These are phyloP conservation scores for Plasmopara halstedii DNA, from an alignment of 352 stramenopile genomes.

Conservation along the genomic window DNA sequence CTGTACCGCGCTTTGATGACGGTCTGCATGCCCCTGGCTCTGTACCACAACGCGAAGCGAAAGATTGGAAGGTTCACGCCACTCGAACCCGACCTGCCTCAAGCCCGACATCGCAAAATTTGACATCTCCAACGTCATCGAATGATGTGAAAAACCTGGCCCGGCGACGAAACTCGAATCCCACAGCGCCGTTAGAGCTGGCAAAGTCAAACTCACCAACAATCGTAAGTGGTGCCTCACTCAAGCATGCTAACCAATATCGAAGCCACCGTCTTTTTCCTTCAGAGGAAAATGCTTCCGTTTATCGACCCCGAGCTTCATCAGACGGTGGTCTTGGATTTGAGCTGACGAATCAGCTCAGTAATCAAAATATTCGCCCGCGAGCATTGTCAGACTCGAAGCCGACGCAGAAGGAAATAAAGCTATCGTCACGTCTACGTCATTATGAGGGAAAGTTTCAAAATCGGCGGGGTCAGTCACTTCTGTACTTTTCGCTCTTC, in stretches of 20 bases:
- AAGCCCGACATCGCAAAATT: conserved; percentile 3
- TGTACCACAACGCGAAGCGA: conserved; percentile 1
- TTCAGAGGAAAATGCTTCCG: conserved; percentile 4
- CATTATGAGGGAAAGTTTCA: conserved; percentile 38
- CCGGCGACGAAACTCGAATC: conserved; percentile 7
- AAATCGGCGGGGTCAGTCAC: conserved; percentile 37
- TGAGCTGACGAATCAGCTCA: conserved; percentile 1
- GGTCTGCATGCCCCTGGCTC: conserved; percentile 6
- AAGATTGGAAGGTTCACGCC: conserved; percentile 15
- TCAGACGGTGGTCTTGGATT: conserved; percentile 6
- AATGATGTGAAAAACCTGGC: neutral
- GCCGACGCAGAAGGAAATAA: conserved; percentile 5
- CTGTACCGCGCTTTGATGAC: conserved; percentile 12
- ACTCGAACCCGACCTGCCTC: conserved; percentile 10
- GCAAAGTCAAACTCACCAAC: conserved; percentile 9
- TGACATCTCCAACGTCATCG: neutral
- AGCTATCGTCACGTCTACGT: conserved; percentile 10
- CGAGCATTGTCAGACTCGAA: conserved; percentile 13
- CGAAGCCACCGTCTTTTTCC: conserved; percentile 2
- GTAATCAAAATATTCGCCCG: conserved; percentile 8
- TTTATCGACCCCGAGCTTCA: conserved; percentile 6
- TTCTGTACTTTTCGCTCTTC: conserved; percentile 54
- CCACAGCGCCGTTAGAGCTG: conserved; percentile 1
- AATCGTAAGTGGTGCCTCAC: conserved; percentile 1
- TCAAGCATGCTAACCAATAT: conserved; percentile 5